Evolutionary conservation across 1,284 basidiomycete genomes (phyloP).

Genomic region (Cryptococcus sp.): DNA sequence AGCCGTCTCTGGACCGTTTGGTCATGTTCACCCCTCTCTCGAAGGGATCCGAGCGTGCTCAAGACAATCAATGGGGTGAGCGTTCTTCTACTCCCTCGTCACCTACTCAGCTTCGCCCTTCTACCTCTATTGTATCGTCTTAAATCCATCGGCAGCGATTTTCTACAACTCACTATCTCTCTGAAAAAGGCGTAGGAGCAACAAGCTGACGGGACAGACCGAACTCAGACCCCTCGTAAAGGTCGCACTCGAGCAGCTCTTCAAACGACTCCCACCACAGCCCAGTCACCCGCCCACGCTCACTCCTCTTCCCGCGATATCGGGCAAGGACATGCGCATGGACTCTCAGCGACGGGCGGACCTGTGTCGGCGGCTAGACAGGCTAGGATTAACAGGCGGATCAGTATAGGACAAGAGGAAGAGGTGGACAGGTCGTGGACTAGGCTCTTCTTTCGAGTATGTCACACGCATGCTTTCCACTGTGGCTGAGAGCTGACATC

Average conservation of each 20-base stretch:
- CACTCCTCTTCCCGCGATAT: too few species aligned
- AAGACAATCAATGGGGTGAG: conserved; percentile 46
- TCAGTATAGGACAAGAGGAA: conserved; percentile 20
- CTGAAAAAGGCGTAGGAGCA: too few species aligned
- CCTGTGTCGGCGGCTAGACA: too few species aligned
- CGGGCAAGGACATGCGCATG: too few species aligned
- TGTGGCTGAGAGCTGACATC: not conserved
- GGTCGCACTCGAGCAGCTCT: conserved; percentile 16
- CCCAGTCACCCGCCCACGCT: conserved; percentile 2
- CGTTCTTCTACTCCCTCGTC: too few species aligned
- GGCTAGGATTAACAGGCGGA: conserved; percentile 10
- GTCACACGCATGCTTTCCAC: conserved; percentile 1
- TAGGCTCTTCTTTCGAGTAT: conserved; percentile 32
- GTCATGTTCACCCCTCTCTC: conserved; percentile 48
- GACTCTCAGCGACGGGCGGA: too few species aligned
- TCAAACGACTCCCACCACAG: conserved; percentile 4
- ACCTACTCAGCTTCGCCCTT: too few species aligned
- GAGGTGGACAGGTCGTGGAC: conserved; percentile 21
- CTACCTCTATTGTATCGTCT: too few species aligned
- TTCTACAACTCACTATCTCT: too few species aligned
- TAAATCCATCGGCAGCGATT: too few species aligned
- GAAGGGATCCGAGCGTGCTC: conserved; percentile 43
- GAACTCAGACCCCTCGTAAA: conserved; percentile 26
- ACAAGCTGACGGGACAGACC: conserved; percentile 19
- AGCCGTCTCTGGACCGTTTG: too few species aligned